Conservation (phyloP, 139 green algal genomes). For the Picochlorum sp. region DNA sequence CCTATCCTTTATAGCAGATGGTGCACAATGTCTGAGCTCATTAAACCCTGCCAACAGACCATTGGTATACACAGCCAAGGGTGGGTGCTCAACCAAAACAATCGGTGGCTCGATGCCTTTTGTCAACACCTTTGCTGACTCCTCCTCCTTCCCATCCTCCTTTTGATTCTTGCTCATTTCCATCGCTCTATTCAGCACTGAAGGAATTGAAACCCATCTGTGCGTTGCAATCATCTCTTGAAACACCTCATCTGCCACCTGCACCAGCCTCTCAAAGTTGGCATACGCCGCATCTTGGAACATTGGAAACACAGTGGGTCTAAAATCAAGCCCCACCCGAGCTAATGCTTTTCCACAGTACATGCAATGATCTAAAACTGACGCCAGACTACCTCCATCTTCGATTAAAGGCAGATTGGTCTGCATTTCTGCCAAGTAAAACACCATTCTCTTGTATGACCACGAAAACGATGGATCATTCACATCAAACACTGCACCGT, state of each 20-base stretch:
- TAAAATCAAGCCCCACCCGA: constrained; percentile 91
- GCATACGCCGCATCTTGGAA: constrained; percentile 69
- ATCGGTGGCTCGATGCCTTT: constrained; percentile 51
- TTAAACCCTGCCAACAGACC: constrained; percentile 84
- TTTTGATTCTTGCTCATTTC: constrained; percentile 3
- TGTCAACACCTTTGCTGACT: background rate
- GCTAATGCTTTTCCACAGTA: constrained; percentile 88
- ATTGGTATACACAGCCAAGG: constrained; percentile 87
- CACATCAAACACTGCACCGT: constrained; percentile 24
- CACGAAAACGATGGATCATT: constrained; percentile 59
- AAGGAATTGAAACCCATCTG: constrained; percentile 75
- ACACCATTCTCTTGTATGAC: constrained; percentile 60
- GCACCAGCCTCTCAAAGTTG: constrained; percentile 47
- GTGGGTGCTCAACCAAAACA: constrained; percentile 78
- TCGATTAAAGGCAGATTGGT: constrained; percentile 48
- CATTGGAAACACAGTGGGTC: constrained; percentile 68
- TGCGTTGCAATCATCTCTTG: constrained; percentile 64
- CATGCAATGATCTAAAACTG: constrained; percentile 89
- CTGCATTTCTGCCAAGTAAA: constrained; percentile 51
- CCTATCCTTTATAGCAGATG: constrained; percentile 17
- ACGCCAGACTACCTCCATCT: constrained; percentile 68
- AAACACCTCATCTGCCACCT: constrained; percentile 58
- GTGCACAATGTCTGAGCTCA: constrained; percentile 89
- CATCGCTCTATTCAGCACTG: constrained; percentile 8
- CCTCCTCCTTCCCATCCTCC: background rate